Evolutionary conservation across 441 rosid genomes (phyloP).

Genomic region (Aleurites moluccanus): DNA sequence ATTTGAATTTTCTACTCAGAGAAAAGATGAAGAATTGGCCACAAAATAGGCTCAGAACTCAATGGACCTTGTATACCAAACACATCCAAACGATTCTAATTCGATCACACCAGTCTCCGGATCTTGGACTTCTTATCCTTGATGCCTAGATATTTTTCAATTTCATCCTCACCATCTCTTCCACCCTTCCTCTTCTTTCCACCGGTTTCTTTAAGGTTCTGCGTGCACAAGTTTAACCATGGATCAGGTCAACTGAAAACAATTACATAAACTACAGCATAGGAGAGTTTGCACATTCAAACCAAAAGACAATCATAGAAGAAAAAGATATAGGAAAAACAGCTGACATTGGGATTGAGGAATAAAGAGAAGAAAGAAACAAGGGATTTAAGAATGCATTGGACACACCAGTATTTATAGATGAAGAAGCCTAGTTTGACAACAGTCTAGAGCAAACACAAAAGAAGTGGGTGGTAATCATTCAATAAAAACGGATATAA

Average conservation of each 20-base stretch:
- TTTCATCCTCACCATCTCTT: constrained; percentile 57
- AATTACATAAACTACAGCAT: not conserved
- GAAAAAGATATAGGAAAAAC: not conserved
- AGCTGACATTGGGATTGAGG: not conserved
- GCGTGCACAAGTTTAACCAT: constrained; percentile 10
- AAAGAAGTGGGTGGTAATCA: not conserved
- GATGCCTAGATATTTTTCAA: constrained; percentile 51
- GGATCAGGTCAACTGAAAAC: not conserved
- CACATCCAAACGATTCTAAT: too few species aligned
- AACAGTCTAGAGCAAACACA: not conserved
- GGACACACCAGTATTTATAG: not conserved
- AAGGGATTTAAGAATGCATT: not conserved
- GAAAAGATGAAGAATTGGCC: not conserved
- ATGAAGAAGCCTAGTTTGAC: not conserved
- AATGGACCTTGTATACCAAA: too few species aligned
- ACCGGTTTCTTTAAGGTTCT: constrained; percentile 64
- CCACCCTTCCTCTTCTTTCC: constrained; percentile 46
- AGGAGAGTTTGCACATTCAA: not conserved
- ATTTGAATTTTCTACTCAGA: not conserved
- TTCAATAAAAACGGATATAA: not conserved
- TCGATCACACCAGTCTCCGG: not conserved
- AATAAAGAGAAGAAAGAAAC: not conserved
- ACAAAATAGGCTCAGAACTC: not conserved
- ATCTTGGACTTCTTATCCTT: constrained; percentile 41
- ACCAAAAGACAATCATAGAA: too few species aligned